Percentiles rank a stretch among this genome's conserved stretches.
Evolutionary conservation across 2,329 filamentous ascomycete genomes (phyloP).

Genomic region (Fusarium euwallaceae): DNA sequence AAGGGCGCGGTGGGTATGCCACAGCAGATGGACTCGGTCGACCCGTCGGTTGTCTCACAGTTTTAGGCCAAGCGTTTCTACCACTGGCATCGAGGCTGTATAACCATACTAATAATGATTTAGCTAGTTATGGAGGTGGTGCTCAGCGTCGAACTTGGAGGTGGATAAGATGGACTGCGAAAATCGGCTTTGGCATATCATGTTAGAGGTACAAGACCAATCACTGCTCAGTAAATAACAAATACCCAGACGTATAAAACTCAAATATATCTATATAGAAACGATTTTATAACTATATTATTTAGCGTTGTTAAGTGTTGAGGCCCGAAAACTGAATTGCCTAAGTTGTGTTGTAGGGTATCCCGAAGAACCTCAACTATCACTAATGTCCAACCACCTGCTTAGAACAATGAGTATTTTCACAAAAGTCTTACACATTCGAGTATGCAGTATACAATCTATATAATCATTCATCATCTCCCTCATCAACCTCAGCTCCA

Average conservation of each 20-base stretch:
- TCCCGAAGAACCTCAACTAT: neutral
- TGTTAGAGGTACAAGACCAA: neutral
- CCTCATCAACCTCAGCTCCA: slow-evolving; percentile 2
- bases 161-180: neutral
- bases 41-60: slow-evolving; percentile 33
- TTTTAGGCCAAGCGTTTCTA: slow-evolving; percentile 5
- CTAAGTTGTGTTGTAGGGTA: neutral
- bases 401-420: neutral
- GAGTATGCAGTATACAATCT: neutral
- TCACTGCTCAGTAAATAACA: neutral
- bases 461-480: slow-evolving; percentile 5
- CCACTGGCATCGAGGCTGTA: neutral
- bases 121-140: neutral
- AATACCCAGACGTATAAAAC: neutral
- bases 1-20: slow-evolving; percentile 16
- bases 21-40: slow-evolving; percentile 32
- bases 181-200: neutral
- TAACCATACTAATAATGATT: neutral
- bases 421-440: neutral
- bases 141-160: neutral
- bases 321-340: neutral
- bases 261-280: neutral
- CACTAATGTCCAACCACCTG: neutral
- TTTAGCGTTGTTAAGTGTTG: neutral
- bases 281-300: neutral